phyloP scores from a whole-genome alignment of 2,329 filamentous ascomycete genomes.

The Aspergillus tamarii region DNA sequence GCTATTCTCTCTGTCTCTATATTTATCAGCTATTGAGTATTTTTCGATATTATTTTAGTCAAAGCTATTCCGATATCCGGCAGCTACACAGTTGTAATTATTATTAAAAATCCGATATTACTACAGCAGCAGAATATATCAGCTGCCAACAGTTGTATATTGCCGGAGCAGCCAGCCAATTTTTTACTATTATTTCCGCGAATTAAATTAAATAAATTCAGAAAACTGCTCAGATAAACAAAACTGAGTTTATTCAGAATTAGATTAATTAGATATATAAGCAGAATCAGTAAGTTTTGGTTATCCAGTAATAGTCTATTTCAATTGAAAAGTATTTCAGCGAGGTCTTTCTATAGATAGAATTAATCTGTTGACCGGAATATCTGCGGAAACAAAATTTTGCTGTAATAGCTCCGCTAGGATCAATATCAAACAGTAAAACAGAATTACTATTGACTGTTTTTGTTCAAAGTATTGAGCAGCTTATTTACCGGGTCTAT shows the following conservation, averaged over 20 bases:
- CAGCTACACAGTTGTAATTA: not conserved
- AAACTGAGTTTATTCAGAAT: constrained; percentile 1
- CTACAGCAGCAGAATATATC: not conserved
- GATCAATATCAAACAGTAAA: not conserved
- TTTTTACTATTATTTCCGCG: not conserved
- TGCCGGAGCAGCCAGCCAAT: not conserved
- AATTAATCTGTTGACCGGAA: not conserved
- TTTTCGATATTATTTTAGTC: too few relatives aligned
- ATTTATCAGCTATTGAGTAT: not conserved
- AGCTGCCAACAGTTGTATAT: not conserved
- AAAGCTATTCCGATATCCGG: not conserved
- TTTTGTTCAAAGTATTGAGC: too few relatives aligned
- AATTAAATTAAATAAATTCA: not conserved
- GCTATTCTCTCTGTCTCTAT: not conserved
- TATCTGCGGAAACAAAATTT: not conserved
- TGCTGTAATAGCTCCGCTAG: not conserved
- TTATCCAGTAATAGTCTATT: not conserved
- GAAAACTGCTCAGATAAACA: not conserved
- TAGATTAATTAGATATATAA: not conserved
- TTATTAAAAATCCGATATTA: not conserved
- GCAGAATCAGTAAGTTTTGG: not conserved
- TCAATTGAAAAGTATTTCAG: not conserved
- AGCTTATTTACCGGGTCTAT: too few relatives aligned
- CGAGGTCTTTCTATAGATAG: constrained; percentile 1
- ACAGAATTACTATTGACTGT: too few relatives aligned